Percentiles rank a stretch among this genome's conserved stretches.
These are phyloP conservation scores for Debaryomycetaceae sp. DNA, from an alignment of 1,139 yeast genomes.

Conservation along the genomic window DNA sequence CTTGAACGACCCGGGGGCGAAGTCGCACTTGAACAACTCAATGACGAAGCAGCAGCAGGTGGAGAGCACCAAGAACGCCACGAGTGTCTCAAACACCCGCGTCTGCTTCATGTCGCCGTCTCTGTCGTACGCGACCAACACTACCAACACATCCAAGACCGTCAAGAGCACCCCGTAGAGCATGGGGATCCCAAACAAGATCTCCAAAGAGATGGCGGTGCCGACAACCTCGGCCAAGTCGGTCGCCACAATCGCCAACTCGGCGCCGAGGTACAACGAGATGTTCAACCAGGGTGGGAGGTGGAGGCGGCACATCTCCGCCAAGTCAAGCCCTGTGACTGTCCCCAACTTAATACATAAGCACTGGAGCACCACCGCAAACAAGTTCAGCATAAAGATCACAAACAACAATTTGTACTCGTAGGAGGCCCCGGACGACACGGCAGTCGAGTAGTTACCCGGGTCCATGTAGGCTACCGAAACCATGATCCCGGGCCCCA, in stretches of 20 bases:
- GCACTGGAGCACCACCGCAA: slow-evolving; percentile 70
- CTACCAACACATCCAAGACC: slow-evolving; percentile 65
- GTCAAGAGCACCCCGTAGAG: slow-evolving; percentile 66
- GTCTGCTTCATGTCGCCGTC: slow-evolving; percentile 67
- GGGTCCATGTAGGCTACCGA: slow-evolving; percentile 81
- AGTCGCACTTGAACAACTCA: slow-evolving; percentile 52
- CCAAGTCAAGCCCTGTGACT: slow-evolving; percentile 72
- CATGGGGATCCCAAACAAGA: slow-evolving; percentile 63
- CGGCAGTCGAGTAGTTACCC: slow-evolving; percentile 77
- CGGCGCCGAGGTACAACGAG: slow-evolving; percentile 59
- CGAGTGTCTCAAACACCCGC: slow-evolving; percentile 62
- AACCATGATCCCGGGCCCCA: slow-evolving; percentile 80
- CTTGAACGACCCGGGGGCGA: slow-evolving; percentile 30
- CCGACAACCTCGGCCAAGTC: slow-evolving; percentile 84
- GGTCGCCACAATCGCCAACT: slow-evolving; percentile 73
- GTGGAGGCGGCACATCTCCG: slow-evolving; percentile 69
- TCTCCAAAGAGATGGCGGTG: slow-evolving; percentile 70
- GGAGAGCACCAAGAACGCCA: slow-evolving; percentile 54
- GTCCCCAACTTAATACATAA: slow-evolving; percentile 74
- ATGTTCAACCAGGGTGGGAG: slow-evolving; percentile 56
- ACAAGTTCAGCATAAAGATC: slow-evolving; percentile 58
- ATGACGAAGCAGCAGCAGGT: slow-evolving; percentile 65
- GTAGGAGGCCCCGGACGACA: slow-evolving; percentile 72
- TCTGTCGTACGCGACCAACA: slow-evolving; percentile 65
- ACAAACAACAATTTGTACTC: slow-evolving; percentile 61